Conservation (phyloP, 306 rosid species). For the Vicia faba region DNA sequence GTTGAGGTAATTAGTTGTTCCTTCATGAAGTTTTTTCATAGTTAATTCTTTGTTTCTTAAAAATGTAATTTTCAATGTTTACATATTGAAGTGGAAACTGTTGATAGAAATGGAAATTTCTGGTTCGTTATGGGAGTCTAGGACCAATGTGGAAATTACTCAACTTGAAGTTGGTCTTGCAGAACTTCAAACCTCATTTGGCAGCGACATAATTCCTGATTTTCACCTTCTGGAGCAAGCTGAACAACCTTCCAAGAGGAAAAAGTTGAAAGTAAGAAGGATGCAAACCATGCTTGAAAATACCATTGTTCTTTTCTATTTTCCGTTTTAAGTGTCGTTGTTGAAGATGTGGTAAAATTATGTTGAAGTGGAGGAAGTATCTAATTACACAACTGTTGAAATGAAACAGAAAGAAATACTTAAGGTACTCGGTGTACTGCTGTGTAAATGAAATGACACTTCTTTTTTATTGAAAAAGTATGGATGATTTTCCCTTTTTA, state of each 20-base stretch:
- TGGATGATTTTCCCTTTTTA: too few species aligned
- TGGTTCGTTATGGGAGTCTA: constrained; percentile 95
- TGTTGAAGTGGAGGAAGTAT: too few species aligned
- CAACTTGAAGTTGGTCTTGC: constrained; percentile 97
- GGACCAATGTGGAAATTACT: constrained; percentile 62
- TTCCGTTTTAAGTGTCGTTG: too few species aligned
- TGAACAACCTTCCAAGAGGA: too few species aligned
- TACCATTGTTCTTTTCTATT: too few species aligned
- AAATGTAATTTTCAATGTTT: constrained; percentile 1
- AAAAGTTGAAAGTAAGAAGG: constrained; percentile 89
- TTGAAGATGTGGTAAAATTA: too few species aligned
- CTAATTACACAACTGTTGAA: too few species aligned
- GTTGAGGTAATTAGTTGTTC: constrained; percentile 66
- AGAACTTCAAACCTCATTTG: constrained; percentile 80
- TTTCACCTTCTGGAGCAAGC: constrained; percentile 75
- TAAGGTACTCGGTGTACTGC: too few species aligned
- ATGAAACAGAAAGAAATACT: too few species aligned
- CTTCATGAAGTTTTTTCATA: constrained; percentile 26
- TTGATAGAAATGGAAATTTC: constrained; percentile 90
- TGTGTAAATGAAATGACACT: too few species aligned
- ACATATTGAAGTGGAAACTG: constrained; percentile 95
- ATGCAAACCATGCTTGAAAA: too few species aligned
- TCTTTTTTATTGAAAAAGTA: too few species aligned
- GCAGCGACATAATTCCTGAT: constrained; percentile 86
- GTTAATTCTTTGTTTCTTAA: constrained; percentile 21